Percentiles rank a stretch among this genome's conserved stretches.
Conservation (phyloP, 75 land plant species). For the Larix kaempferi region DNA sequence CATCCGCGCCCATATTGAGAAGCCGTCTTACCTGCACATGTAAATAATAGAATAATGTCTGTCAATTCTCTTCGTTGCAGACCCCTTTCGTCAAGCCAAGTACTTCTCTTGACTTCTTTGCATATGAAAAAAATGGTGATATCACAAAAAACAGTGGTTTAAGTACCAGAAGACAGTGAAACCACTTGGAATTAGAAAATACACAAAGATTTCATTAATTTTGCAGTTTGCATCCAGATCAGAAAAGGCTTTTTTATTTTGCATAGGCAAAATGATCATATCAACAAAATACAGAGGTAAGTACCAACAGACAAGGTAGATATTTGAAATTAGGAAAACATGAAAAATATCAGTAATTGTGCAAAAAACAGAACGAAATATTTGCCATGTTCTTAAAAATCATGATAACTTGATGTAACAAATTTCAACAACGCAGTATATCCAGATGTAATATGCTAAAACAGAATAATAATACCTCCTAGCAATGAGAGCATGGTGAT, state of each 20-base stretch:
- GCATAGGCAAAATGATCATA: not conserved
- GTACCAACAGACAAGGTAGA: not conserved
- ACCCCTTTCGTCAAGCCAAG: not conserved
- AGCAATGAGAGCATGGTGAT: not conserved
- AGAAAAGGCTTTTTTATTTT: too few species aligned
- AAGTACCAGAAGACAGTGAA: not conserved
- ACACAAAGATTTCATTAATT: not conserved
- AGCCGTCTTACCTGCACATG: slow-evolving; percentile 25
- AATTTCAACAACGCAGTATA: too few species aligned
- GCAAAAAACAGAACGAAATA: not conserved
- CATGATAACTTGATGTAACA: not conserved
- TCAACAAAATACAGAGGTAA: not conserved
- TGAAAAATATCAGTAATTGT: not conserved
- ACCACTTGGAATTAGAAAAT: not conserved
- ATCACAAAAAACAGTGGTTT: not conserved
- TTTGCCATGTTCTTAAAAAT: not conserved
- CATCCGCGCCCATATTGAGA: slow-evolving; percentile 82
- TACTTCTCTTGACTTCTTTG: not conserved
- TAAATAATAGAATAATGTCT: not conserved
- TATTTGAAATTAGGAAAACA: not conserved
- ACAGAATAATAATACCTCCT: not conserved
- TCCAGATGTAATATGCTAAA: not conserved
- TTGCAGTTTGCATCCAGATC: not conserved
- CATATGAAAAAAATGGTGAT: not conserved
- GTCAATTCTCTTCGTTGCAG: not conserved